Evolutionary conservation across 371 early-diverging fungal species (phyloP), one percentile per base, ranked within the genome.

Genomic region (Smittium culicis): DNA sequence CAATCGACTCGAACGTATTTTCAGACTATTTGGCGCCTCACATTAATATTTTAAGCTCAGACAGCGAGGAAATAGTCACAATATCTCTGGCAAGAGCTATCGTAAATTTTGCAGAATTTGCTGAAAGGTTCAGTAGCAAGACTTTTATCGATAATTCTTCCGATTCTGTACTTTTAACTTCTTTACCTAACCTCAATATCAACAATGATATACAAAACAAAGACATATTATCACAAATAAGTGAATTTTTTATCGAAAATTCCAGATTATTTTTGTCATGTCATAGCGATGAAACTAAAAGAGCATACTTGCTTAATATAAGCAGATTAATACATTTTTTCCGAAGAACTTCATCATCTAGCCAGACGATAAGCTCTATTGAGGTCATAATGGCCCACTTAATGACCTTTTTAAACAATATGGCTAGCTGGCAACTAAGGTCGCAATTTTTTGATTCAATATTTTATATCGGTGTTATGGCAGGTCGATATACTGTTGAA

Each of bases 361-460:
- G 32, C 16, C 28, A 32, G 25, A 11, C 28, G 60, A 32, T 11
- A 32, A 59, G 5, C 11, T 5, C 30, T 11, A n/a, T 59, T 27
- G 60, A 59, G 30, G 28, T 59, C n/a, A 59, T 59, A 59, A 32
- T 59, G 60, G 60, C 32, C 28, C 64, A 64, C n/a, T 24, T 64
- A 11, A 5, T 64, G 27, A 64, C 64, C 32, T 64, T 29, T 33
- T 33, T 64, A n/a, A 64, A 64, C 61, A 61, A 54, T 34, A 27
- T 11, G 34, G 34, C 27, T n/a, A 64, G 57, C 34, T 64, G 64
- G 64, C 64, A 54, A 24, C n/a, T 64, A 29, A 3, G 64, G 5
- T 5, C 24, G 14, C 61, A 34, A 29, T 64, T 64, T 61, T 64
- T 64, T 32, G 64, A 64, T 11, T 5, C 32, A 11, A 31, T 64